A percentile compares a stretch with the other conserved stretches of the same genome.
phyloP scores from a whole-genome alignment of 2,329 filamentous ascomycete species.

The Trichoderma sp. region DNA sequence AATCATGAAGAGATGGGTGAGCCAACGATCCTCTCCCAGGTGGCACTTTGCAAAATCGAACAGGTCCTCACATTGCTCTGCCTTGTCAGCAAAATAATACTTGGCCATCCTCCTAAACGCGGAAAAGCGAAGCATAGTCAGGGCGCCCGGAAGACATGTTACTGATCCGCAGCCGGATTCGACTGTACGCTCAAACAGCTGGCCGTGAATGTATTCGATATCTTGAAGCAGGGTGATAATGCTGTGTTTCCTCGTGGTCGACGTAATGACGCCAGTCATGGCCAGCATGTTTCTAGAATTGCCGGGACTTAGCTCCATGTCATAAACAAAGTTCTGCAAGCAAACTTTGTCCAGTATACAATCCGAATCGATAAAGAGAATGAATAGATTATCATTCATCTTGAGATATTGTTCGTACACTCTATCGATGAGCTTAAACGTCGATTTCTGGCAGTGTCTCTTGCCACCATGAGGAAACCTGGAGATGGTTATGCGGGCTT shows the following conservation, averaged over 20 bases:
- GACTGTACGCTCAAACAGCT: conserved; percentile 92
- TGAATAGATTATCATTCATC: conserved; percentile 87
- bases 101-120: conserved; percentile 96
- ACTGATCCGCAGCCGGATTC: conserved; percentile 94
- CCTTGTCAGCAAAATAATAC: conserved; percentile 97
- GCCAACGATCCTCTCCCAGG: conserved; percentile 92
- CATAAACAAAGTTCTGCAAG: conserved; percentile 96
- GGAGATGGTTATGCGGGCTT: conserved; percentile 84
- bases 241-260: conserved; percentile 84
- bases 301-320: conserved; percentile 96
- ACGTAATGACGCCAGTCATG: conserved; percentile 97
- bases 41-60: conserved; percentile 98
- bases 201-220: conserved; percentile 97
- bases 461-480: conserved; percentile 93
- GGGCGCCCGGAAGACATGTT: conserved; percentile 90
- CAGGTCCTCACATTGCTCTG: conserved; percentile 90
- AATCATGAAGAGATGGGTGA: conserved; percentile 99
- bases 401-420: conserved; percentile 86
- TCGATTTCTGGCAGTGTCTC: conserved; percentile 88
- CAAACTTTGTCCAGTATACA: conserved; percentile 91
- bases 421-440: conserved; percentile 90
- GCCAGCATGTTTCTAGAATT: conserved; percentile 92
- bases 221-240: conserved; percentile 92
- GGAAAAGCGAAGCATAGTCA: conserved; percentile 94
- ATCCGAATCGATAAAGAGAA: conserved; percentile 96